A percentile compares a stretch with the other conserved stretches of the same genome.
These are phyloP conservation scores for Mycena leptocephala DNA, from an alignment of 768 basidiomycete species.

Conservation along the genomic window DNA sequence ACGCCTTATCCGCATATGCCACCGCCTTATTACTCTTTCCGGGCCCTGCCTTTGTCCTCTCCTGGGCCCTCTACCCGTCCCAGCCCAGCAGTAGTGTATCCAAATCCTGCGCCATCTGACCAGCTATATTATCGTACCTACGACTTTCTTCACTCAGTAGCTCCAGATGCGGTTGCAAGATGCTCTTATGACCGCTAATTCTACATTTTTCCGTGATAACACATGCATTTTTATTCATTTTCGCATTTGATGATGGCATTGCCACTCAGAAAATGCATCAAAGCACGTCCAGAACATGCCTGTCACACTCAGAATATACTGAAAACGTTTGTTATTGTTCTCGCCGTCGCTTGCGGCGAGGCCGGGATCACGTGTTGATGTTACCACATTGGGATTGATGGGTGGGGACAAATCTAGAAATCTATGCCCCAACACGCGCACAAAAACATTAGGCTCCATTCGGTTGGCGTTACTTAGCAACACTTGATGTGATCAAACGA, in stretches of 20 bases:
- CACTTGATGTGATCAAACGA: not conserved
- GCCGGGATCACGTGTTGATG: conserved; percentile 1
- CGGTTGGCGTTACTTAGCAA: not conserved
- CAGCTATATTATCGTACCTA: not conserved
- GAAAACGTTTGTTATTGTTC: not conserved
- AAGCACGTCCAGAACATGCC: not conserved
- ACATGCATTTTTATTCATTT: not conserved
- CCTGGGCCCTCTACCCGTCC: not conserved
- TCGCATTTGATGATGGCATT: not conserved
- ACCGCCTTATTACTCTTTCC: not conserved
- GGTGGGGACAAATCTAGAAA: no score
- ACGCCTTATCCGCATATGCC: no score
- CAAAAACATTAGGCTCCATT: conserved; percentile 19
- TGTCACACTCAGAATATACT: not conserved
- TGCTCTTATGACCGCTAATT: not conserved
- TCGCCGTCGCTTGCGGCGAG: not conserved
- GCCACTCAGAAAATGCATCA: not conserved
- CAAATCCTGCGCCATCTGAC: not conserved
- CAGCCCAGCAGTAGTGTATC: no score
- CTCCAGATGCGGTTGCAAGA: not conserved
- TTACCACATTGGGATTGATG: not conserved
- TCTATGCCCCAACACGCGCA: no score
- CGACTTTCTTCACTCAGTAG: not conserved
- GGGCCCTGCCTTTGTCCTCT: not conserved
- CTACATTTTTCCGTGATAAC: not conserved